Conservation (phyloP, 208 protist genomes). For the Endotrypanum monterogeii region DNA sequence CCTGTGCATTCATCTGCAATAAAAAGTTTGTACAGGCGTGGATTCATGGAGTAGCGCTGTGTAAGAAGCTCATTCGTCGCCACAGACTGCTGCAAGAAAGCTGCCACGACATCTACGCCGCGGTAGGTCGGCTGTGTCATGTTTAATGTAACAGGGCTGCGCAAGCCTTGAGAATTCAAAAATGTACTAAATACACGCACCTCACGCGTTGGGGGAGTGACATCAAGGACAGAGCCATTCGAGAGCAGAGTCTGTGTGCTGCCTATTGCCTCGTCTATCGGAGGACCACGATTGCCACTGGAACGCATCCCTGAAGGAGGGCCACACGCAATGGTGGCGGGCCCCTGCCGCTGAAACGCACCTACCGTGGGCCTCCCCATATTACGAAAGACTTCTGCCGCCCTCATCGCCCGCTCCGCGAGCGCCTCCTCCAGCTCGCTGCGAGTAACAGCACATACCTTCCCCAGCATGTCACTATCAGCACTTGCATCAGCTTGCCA, state of each 20-base stretch:
- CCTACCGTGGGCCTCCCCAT: conserved; percentile 7
- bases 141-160: conserved; percentile 50
- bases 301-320: background rate
- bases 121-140: conserved; percentile 57
- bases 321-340: background rate
- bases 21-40: conserved; percentile 83
- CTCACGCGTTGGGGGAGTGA: conserved; percentile 31
- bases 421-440: conserved; percentile 46
- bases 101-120: conserved; percentile 79
- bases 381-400: conserved; percentile 13
- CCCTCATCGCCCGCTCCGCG: conserved; percentile 18
- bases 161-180: conserved; percentile 58
- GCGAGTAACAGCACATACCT: conserved; percentile 50
- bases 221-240: conserved; percentile 20
- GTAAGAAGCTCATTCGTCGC: conserved; percentile 52
- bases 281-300: background rate
- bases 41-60: conserved; percentile 70
- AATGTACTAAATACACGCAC: conserved; percentile 83
- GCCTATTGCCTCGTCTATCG: conserved; percentile 18
- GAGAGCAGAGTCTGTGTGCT: conserved; percentile 20
- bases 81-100: conserved; percentile 72
- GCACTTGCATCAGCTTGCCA: conserved; percentile 15
- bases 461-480: conserved; percentile 38
- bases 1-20: conserved; percentile 90
- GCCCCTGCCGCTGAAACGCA: conserved; percentile 1